Evolutionary conservation across 2,329 filamentous ascomycete species (phyloP).

Genomic region (Alternaria ventricosa): DNA sequence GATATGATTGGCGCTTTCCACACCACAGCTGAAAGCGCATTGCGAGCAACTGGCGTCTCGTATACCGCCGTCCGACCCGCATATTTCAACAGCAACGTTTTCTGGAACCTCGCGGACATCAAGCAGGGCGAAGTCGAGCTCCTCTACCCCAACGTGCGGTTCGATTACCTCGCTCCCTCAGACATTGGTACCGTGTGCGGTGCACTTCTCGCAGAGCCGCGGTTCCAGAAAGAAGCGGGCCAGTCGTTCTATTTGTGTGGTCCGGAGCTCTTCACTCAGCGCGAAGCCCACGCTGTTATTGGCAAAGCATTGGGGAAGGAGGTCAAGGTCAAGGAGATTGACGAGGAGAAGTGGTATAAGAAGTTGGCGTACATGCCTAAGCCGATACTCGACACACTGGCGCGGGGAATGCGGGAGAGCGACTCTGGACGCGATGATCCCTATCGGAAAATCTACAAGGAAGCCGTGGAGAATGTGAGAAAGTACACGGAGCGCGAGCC

Average conservation of each 20-base stretch:
- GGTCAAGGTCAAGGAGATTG: constrained; percentile 7
- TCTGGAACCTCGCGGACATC: constrained; percentile 38
- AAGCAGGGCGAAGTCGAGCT: constrained; percentile 42
- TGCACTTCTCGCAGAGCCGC: constrained; percentile 45
- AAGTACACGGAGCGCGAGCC: constrained; percentile 11
- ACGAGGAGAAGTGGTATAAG: neutral
- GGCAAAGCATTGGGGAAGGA: constrained; percentile 2
- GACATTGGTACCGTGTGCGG: constrained; percentile 57
- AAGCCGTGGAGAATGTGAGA: constrained; percentile 22
- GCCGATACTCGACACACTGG: constrained; percentile 3
- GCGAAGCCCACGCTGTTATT: neutral
- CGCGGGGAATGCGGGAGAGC: constrained; percentile 59
- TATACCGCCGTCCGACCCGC: constrained; percentile 54
- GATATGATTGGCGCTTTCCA: constrained; percentile 37
- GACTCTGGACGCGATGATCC: constrained; percentile 53
- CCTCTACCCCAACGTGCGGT: constrained; percentile 33
- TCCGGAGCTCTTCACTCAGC: constrained; percentile 41
- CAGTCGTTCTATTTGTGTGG: constrained; percentile 42
- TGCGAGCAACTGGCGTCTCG: constrained; percentile 51
- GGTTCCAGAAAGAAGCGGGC: constrained; percentile 37
- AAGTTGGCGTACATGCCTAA: constrained; percentile 2
- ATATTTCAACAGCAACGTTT: constrained; percentile 55
- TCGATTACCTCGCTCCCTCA: constrained; percentile 52
- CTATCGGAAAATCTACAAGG: constrained; percentile 29
- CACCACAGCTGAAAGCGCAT: constrained; percentile 53